Conservation (phyloP, 108 stramenopile species). For the Parietichytrium sp. region DNA sequence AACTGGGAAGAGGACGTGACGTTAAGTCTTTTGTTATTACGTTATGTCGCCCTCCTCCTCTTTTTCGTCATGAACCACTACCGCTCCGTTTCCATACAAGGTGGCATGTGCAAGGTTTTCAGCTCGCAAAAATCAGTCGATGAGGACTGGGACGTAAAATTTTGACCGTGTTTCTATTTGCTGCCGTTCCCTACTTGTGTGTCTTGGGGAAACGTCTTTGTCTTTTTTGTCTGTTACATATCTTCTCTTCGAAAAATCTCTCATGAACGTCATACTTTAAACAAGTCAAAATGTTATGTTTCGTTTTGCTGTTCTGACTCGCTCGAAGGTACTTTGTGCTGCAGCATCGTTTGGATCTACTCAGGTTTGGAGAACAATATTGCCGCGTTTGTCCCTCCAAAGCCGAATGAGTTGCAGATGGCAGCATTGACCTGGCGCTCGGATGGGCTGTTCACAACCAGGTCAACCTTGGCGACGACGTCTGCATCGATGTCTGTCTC, state of each 20-base stretch:
- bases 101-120: not conserved
- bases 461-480: conserved; percentile 80
- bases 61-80: not conserved
- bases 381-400: conserved; percentile 95
- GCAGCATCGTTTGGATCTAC: too few relatives aligned
- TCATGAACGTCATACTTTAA: too few relatives aligned
- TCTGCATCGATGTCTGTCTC: conserved; percentile 82
- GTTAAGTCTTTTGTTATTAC: not conserved
- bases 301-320: too few relatives aligned
- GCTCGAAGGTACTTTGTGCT: too few relatives aligned
- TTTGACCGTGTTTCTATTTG: too few relatives aligned
- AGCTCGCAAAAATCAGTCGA: not conserved
- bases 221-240: too few relatives aligned
- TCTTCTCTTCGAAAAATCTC: too few relatives aligned
- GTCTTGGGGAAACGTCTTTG: too few relatives aligned
- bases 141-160: not conserved
- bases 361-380: conserved; percentile 84
- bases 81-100: not conserved
- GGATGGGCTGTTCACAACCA: not conserved
- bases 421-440: conserved; percentile 39
- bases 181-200: too few relatives aligned
- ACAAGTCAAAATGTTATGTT: too few relatives aligned
- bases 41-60: not conserved
- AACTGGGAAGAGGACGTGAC: not conserved
- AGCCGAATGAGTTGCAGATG: conserved; percentile 92